Conservation (phyloP, 129 eudicot genomes). For the Ambrosia trifida region DNA sequence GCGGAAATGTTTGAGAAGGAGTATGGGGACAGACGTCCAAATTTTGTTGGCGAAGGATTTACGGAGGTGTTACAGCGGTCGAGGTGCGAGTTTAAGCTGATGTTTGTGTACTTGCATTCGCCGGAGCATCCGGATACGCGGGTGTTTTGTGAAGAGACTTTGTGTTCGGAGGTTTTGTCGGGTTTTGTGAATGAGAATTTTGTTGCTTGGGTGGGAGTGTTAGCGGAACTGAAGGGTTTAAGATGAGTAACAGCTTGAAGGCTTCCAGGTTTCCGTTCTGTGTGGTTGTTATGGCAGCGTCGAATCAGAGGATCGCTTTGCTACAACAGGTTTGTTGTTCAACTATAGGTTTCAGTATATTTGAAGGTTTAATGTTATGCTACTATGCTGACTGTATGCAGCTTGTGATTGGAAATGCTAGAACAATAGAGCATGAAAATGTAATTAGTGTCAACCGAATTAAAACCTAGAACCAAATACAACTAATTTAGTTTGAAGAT, state of each 20-base stretch:
- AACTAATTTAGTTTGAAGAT: too few relatives aligned
- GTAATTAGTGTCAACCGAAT: too few relatives aligned
- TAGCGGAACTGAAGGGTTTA: constrained; percentile 78
- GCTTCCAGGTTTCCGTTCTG: constrained; percentile 87
- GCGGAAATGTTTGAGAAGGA: constrained; percentile 65
- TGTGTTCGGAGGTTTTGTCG: constrained; percentile 56
- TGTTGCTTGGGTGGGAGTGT: constrained; percentile 85
- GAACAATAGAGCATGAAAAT: too few relatives aligned
- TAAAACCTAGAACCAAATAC: too few relatives aligned
- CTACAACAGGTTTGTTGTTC: constrained; percentile 63
- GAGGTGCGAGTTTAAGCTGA: constrained; percentile 59
- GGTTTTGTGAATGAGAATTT: constrained; percentile 82
- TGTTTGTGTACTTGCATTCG: constrained; percentile 90
- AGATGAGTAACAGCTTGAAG: constrained; percentile 92
- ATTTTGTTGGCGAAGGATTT: constrained; percentile 71
- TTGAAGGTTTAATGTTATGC: neutral
- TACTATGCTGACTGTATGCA: neutral
- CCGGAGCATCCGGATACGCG: constrained; percentile 88
- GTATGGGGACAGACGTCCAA: constrained; percentile 50
- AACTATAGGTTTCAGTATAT: neutral
- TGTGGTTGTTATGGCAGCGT: constrained; percentile 90
- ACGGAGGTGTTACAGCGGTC: constrained; percentile 84
- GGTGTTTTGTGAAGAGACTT: constrained; percentile 55
- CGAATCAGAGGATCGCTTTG: constrained; percentile 79
- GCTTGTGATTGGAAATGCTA: neutral